Percentiles rank a stretch among this genome's conserved stretches.
Conservation (phyloP, 495 filamentous ascomycete species). For the Cetradonia linearis region DNA sequence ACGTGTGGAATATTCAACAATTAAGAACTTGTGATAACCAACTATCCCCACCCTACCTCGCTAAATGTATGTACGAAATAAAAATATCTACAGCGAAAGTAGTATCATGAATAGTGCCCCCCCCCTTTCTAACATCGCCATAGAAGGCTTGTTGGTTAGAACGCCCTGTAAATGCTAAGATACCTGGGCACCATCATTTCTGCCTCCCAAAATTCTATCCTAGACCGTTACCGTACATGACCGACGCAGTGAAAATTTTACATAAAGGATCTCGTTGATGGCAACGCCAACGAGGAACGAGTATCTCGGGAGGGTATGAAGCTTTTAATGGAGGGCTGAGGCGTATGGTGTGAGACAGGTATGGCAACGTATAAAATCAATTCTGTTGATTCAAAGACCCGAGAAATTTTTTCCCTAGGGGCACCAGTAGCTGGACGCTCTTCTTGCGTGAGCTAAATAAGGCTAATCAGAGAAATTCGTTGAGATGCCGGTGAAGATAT, state of each 20-base stretch:
- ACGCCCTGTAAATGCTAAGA: conserved; percentile 1
- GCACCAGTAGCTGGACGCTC: conserved; percentile 27
- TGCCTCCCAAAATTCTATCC: not conserved
- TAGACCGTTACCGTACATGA: conserved; percentile 5
- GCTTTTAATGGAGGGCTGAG: not conserved
- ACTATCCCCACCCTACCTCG: not conserved
- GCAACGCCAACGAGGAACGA: not conserved
- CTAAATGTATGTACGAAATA: conserved; percentile 1
- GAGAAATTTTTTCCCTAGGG: conserved; percentile 37
- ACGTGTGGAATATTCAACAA: too few species aligned
- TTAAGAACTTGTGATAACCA: not conserved
- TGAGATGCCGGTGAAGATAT: not conserved
- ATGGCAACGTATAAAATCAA: not conserved
- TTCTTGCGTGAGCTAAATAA: conserved; percentile 30
- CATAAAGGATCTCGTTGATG: not conserved
- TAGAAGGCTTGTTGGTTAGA: not conserved
- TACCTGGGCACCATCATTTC: not conserved
- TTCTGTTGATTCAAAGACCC: conserved; percentile 22
- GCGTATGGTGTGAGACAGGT: not conserved
- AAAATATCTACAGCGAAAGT: conserved; percentile 3
- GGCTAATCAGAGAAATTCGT: not conserved
- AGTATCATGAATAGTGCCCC: not conserved
- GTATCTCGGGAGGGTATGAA: not conserved
- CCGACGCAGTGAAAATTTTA: not conserved
- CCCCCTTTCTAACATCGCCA: not conserved